Conservation (phyloP, 495 filamentous ascomycete species). For the Astrocystis sublimbata region DNA sequence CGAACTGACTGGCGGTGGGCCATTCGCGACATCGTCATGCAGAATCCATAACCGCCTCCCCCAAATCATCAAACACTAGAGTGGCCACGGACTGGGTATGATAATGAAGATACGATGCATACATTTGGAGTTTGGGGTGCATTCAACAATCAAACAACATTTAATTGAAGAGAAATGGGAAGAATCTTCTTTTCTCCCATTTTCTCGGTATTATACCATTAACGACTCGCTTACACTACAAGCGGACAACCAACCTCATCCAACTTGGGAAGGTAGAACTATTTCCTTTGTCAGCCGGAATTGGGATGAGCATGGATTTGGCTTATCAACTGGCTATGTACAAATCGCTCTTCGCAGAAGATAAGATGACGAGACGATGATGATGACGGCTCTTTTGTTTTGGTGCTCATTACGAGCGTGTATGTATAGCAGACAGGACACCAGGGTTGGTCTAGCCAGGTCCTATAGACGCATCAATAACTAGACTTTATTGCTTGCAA, state of each 20-base stretch:
- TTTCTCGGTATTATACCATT: conserved; percentile 10
- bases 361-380: conserved; percentile 2
- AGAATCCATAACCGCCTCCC: conserved; percentile 4
- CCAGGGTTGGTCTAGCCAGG: conserved; percentile 6
- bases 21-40: conserved; percentile 48
- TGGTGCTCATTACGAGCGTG: conserved; percentile 4
- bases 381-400: not conserved
- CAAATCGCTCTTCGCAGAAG: conserved; percentile 3
- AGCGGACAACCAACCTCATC: not conserved
- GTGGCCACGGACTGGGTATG: conserved; percentile 11
- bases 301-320: conserved; percentile 4
- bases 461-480: conserved; percentile 3
- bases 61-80: not conserved
- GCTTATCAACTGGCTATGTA: conserved; percentile 19
- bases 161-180: conserved; percentile 21
- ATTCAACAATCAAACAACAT: conserved; percentile 21
- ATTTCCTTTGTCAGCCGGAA: not conserved
- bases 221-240: conserved; percentile 11
- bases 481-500: conserved; percentile 6
- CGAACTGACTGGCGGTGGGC: conserved; percentile 51
- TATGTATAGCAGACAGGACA: conserved; percentile 11
- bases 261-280: conserved; percentile 1
- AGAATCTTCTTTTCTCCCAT: not conserved
- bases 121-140: conserved; percentile 15
- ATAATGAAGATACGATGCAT: conserved; percentile 24